Evolutionary conservation across 1,284 basidiomycete species (phyloP).

Genomic region (Ustilago hordei): DNA sequence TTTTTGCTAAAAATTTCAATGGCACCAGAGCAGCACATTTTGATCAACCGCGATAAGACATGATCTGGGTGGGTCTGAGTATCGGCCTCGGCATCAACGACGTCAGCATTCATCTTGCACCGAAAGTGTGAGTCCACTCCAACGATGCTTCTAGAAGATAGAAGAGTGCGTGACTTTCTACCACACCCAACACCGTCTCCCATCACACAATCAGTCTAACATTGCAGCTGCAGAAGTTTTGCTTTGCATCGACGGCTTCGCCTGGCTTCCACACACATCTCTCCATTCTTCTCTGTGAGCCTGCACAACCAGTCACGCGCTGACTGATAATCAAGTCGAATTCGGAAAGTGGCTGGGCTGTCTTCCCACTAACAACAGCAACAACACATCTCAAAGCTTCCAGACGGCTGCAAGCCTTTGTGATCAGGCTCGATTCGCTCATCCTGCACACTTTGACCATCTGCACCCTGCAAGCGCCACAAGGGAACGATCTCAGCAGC

Average conservation of each 20-base stretch:
- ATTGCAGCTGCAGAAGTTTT: background rate
- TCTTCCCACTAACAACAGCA: background rate
- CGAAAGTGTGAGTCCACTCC: background rate
- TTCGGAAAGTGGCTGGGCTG: conserved; percentile 11
- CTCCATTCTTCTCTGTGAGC: background rate
- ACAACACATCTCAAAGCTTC: background rate
- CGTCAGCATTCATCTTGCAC: background rate
- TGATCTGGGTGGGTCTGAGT: background rate
- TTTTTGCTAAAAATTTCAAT: background rate
- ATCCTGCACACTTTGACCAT: background rate
- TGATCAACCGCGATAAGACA: background rate
- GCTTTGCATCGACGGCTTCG: conserved; percentile 3
- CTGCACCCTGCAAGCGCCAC: background rate
- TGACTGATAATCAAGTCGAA: conserved; percentile 29
- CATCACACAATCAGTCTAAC: background rate
- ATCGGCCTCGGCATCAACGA: conserved; percentile 1
- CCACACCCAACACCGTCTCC: conserved; percentile 2
- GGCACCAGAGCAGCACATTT: background rate
- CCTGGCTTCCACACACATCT: conserved; percentile 4
- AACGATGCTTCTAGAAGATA: conserved; percentile 3
- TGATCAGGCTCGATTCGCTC: conserved; percentile 9
- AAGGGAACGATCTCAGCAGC: background rate
- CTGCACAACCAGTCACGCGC: conserved; percentile 22
- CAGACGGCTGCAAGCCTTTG: conserved; percentile 8
- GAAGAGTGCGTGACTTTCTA: background rate